Evolutionary conservation across 2,329 filamentous ascomycete genomes (phyloP).

Genomic region (Emmonsiellopsis sp.): DNA sequence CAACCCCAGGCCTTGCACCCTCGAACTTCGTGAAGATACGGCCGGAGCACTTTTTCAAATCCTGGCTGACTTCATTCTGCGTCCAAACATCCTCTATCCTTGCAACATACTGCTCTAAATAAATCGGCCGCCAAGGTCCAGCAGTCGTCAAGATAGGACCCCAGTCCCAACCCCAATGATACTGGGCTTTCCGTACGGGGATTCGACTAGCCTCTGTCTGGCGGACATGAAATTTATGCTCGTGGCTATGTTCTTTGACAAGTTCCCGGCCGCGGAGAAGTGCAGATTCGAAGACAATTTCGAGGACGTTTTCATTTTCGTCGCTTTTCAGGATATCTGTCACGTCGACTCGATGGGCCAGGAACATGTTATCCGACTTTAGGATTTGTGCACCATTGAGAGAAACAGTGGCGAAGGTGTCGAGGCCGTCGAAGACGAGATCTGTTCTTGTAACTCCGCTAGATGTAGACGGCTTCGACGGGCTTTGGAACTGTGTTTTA

Average conservation of each 20-base stretch:
- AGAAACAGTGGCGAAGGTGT: constrained; percentile 62
- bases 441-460: constrained; percentile 37
- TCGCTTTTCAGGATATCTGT: constrained; percentile 35
- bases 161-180: constrained; percentile 43
- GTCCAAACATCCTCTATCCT: constrained; percentile 52
- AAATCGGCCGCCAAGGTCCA: constrained; percentile 51
- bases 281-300: constrained; percentile 24
- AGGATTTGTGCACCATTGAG: constrained; percentile 58
- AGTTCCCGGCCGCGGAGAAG: background rate
- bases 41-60: constrained; percentile 32
- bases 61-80: constrained; percentile 27
- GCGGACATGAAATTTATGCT: constrained; percentile 37
- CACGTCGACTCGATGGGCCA: constrained; percentile 56
- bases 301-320: constrained; percentile 30
- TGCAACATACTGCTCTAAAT: constrained; percentile 54
- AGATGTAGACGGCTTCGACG: constrained; percentile 16
- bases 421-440: constrained; percentile 60
- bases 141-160: constrained; percentile 40
- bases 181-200: background rate
- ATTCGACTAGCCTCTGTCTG: constrained; percentile 37
- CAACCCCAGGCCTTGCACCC: constrained; percentile 8
- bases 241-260: constrained; percentile 41
- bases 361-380: constrained; percentile 64
- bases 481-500: constrained; percentile 46
- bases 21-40: constrained; percentile 31